Conservation (phyloP, 1,139 yeast genomes). For the Blastobotrys proliferans region DNA sequence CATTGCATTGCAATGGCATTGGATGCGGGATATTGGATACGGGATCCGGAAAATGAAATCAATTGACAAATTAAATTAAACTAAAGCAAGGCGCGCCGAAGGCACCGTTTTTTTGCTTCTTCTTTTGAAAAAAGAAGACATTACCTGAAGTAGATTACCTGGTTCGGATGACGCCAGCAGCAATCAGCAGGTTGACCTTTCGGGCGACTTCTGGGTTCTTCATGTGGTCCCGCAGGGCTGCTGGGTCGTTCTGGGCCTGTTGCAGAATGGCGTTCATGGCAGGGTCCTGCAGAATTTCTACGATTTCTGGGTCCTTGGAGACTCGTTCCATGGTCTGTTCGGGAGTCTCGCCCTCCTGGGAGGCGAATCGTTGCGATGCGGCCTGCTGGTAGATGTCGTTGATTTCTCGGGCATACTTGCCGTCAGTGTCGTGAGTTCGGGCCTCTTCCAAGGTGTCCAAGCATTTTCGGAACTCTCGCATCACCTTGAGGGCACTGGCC, state of each 20-base stretch:
- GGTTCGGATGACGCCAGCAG: conserved; percentile 96
- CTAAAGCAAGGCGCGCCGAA: no score
- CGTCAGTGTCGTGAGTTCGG: conserved; percentile 66
- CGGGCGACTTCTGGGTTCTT: conserved; percentile 88
- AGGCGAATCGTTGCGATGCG: conserved; percentile 68
- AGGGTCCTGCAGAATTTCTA: conserved; percentile 87
- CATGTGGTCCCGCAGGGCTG: conserved; percentile 97
- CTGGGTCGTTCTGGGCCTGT: conserved; percentile 94
- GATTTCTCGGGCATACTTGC: conserved; percentile 66
- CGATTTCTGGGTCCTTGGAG: conserved; percentile 90
- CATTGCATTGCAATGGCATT: no score
- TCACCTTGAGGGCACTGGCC: conserved; percentile 90
- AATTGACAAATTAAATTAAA: no score
- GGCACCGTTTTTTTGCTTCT: no score
- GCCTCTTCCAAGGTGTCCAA: conserved; percentile 80
- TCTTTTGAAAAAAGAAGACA: no score
- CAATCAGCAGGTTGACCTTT: conserved; percentile 85
- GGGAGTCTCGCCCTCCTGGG: conserved; percentile 85
- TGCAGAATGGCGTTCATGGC: conserved; percentile 93
- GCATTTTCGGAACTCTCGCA: conserved; percentile 80
- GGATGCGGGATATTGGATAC: no score
- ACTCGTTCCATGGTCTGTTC: conserved; percentile 93
- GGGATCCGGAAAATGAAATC: no score
- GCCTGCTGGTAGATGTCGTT: conserved; percentile 82
- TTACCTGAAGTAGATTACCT: no score